These are phyloP conservation scores for Neoboletus subvelutipes DNA, from an alignment of 768 basidiomycete genomes.

Conservation along the genomic window DNA sequence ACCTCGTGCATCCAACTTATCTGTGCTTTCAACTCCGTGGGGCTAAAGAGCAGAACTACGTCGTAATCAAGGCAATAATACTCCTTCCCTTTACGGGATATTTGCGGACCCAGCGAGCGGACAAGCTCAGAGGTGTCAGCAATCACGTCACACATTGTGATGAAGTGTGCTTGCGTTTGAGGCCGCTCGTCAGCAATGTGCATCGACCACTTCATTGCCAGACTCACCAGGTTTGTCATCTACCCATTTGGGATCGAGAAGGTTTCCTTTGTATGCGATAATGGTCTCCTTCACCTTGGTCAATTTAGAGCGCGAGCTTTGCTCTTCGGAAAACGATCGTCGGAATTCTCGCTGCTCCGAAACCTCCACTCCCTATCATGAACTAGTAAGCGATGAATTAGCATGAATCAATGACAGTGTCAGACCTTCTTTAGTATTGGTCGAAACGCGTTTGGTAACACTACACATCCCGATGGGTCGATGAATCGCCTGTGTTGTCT, in stretches of 20 bases:
- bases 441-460: conserved; percentile 36
- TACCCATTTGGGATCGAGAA: conserved; percentile 5
- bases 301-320: neutral
- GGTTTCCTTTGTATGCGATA: conserved; percentile 18
- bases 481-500: conserved; percentile 28
- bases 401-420: too few species aligned
- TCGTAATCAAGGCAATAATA: conserved; percentile 28
- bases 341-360: conserved; percentile 23
- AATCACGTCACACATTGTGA: conserved; percentile 11
- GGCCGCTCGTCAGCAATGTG: neutral
- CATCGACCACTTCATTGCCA: too few species aligned
- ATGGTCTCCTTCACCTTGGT: neutral
- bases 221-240: conserved; percentile 15
- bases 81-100: neutral
- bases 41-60: conserved; percentile 40
- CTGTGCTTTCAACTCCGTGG: conserved; percentile 46
- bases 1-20: conserved; percentile 40
- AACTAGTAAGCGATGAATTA: neutral
- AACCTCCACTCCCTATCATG: conserved; percentile 12
- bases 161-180: conserved; percentile 3
- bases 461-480: conserved; percentile 26
- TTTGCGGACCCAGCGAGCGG: neutral
- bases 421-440: conserved; percentile 36
- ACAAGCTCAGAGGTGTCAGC: conserved; percentile 11
- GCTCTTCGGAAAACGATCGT: neutral